A percentile compares a stretch with the other conserved stretches of the same genome.
Evolutionary conservation across 192 early-diverging fungal genomes (phyloP).

Genomic region (Geranomyces michiganensis): DNA sequence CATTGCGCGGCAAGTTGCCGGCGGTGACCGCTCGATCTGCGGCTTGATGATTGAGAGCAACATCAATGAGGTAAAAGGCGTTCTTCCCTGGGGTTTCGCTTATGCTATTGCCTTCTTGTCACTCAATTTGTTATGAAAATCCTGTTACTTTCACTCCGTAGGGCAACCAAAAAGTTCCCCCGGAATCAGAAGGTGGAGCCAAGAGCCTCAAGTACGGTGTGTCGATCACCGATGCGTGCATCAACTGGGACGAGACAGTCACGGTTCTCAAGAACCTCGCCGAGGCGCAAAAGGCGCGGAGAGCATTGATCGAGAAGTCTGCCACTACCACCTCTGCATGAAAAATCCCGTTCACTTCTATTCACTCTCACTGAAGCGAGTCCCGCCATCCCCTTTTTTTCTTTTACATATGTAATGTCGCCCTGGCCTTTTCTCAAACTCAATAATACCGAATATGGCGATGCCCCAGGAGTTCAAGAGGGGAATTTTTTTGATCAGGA

Average conservation of each 20-base stretch:
- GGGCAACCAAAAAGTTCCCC: constrained; percentile 84
- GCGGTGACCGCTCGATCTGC: constrained; percentile 48
- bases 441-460: no score
- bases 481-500: no score
- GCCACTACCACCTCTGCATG: no score
- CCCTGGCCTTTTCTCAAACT: no score
- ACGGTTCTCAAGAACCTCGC: constrained; percentile 77
- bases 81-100: no score
- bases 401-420: no score
- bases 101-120: no score
- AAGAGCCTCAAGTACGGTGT: constrained; percentile 79
- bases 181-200: constrained; percentile 40
- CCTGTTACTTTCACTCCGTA: constrained; percentile 34
- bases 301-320: neutral
- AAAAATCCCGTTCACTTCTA: no score
- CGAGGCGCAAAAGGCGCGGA: constrained; percentile 50
- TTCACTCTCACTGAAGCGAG: no score
- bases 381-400: no score
- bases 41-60: constrained; percentile 97
- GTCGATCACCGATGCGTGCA: constrained; percentile 92
- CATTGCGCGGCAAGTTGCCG: constrained; percentile 69
- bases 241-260: constrained; percentile 82
- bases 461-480: no score
- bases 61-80: constrained; percentile 60
- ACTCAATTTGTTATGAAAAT: no score